Conservation (phyloP, 805 yeast genomes). For the Pichia eremophila region DNA sequence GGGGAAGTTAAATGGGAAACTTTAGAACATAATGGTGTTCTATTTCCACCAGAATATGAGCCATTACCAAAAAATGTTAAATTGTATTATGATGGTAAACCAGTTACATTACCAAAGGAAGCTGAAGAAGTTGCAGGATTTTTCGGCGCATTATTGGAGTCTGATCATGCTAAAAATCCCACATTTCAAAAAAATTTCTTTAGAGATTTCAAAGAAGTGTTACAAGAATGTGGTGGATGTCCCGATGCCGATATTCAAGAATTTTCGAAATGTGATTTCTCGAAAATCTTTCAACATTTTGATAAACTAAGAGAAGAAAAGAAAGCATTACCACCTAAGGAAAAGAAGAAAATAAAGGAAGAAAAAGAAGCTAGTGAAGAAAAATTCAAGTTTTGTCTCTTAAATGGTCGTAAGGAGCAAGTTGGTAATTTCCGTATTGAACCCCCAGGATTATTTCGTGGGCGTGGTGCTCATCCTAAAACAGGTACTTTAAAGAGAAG, state of each 20-base stretch:
- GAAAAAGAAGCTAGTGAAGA: slow-evolving; percentile 75
- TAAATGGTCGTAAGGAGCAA: slow-evolving; percentile 84
- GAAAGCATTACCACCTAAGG: slow-evolving; percentile 58
- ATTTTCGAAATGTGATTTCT: slow-evolving; percentile 70
- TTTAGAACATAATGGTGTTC: slow-evolving; percentile 80
- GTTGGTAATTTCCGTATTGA: slow-evolving; percentile 92
- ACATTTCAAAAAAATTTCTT: slow-evolving; percentile 84
- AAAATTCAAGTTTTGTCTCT: slow-evolving; percentile 64
- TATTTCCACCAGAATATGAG: slow-evolving; percentile 88
- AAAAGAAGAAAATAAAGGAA: slow-evolving; percentile 60
- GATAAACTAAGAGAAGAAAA: slow-evolving; percentile 64
- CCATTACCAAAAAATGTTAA: slow-evolving; percentile 74
- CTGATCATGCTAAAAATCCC: slow-evolving; percentile 84
- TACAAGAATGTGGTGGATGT: slow-evolving; percentile 64
- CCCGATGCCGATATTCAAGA: slow-evolving; percentile 36
- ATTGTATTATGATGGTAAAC: slow-evolving; percentile 64
- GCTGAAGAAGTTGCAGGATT: slow-evolving; percentile 98
- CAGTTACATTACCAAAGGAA: slow-evolving; percentile 62
- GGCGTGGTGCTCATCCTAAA: slow-evolving; percentile 95
- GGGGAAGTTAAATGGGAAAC: slow-evolving; percentile 81
- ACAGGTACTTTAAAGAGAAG: slow-evolving; percentile 86
- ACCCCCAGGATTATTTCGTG: slow-evolving; percentile 94
- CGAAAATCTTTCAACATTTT: slow-evolving; percentile 61
- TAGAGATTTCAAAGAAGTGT: slow-evolving; percentile 59
- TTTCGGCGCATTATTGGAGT: slow-evolving; percentile 77